Conservation (phyloP, 1,139 yeast genomes). For the Hansenula sp. region DNA sequence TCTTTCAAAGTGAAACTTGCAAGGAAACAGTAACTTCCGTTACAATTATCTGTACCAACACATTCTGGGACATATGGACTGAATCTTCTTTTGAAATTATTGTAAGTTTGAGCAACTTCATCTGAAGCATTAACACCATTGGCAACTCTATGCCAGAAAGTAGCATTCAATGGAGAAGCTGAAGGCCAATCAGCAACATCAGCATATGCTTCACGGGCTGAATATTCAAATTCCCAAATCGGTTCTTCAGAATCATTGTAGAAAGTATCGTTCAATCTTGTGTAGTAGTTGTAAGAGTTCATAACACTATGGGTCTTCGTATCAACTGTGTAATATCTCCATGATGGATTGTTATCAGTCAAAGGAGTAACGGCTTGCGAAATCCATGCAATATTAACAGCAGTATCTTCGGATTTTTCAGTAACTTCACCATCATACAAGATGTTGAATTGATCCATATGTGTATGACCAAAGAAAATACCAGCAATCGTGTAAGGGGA, state of each 20-base stretch:
- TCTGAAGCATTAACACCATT: constrained; percentile 28
- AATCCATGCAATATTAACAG: constrained; percentile 60
- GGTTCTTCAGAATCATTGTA: constrained; percentile 47
- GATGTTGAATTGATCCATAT: constrained; percentile 61
- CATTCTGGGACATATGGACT: constrained; percentile 50
- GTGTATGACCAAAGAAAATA: constrained; percentile 71
- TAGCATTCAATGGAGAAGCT: constrained; percentile 50
- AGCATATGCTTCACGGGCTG: constrained; percentile 49
- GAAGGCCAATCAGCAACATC: constrained; percentile 42
- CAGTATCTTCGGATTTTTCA: constrained; percentile 37
- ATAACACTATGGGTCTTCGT: constrained; percentile 56
- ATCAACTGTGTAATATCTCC: constrained; percentile 73
- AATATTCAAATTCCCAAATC: constrained; percentile 51
- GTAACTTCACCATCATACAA: constrained; percentile 39
- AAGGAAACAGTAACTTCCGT: constrained; percentile 40
- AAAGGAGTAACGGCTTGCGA: constrained; percentile 66
- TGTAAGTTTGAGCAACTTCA: constrained; percentile 43
- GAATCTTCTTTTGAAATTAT: constrained; percentile 44
- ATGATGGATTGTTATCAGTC: constrained; percentile 57
- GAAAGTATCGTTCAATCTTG: constrained; percentile 50
- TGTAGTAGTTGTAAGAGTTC: constrained; percentile 55
- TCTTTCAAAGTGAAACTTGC: background rate
- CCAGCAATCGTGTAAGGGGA: constrained; percentile 68
- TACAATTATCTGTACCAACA: constrained; percentile 35
- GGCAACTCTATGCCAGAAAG: constrained; percentile 50